A percentile compares a stretch with the other conserved stretches of the same genome.
Conservation (phyloP, 495 filamentous ascomycete species). For the Venustampulla echinocandica region DNA sequence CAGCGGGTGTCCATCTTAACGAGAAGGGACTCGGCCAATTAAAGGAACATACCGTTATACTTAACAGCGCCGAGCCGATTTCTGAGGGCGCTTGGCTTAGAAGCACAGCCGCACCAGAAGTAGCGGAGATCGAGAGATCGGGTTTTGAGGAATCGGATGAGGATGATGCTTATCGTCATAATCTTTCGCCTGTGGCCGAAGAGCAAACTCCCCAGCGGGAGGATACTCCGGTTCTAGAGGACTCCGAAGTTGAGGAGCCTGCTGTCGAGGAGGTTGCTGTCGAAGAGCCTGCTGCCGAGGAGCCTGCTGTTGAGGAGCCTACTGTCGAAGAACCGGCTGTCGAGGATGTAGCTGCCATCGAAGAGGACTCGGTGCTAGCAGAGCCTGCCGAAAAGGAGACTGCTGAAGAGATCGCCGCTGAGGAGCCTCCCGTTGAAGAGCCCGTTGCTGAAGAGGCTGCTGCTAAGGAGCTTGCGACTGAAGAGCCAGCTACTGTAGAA, state of each 20-base stretch:
- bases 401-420: neutral
- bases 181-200: neutral
- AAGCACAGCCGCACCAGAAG: neutral
- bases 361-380: neutral
- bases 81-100: constrained; percentile 1
- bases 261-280: neutral
- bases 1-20: constrained; percentile 6
- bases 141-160: neutral
- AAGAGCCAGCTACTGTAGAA: neutral
- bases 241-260: neutral
- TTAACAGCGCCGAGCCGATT: neutral
- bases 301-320: neutral
- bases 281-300: too few species aligned
- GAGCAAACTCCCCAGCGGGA: neutral
- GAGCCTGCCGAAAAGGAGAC: neutral
- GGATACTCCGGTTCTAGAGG: neutral
- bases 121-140: too few species aligned
- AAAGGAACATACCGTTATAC: constrained; percentile 1
- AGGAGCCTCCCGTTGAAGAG: neutral
- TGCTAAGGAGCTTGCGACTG: neutral
- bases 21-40: constrained; percentile 5
- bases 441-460: neutral
- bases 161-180: neutral
- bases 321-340: neutral
- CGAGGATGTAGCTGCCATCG: neutral